phyloP scores from a whole-genome alignment of 805 yeast species.

The Wickerhamiella brachini region DNA sequence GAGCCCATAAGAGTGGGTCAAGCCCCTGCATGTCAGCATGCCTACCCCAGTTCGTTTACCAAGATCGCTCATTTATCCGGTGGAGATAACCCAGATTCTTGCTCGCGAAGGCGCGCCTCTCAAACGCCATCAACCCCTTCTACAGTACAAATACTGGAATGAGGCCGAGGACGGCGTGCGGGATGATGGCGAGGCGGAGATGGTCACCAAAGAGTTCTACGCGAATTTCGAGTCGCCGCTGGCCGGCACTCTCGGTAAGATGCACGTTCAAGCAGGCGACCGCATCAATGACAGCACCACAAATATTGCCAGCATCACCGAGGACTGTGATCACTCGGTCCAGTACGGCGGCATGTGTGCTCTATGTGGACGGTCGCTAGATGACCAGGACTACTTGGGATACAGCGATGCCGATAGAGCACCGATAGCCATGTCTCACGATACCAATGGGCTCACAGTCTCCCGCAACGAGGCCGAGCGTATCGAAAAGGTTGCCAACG shows the following conservation, averaged over 20 bases:
- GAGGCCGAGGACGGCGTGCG: constrained; percentile 29
- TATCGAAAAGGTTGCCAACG: constrained; percentile 56
- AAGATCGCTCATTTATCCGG: constrained; percentile 52
- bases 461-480: constrained; percentile 76
- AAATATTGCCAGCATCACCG: constrained; percentile 44
- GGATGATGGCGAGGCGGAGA: constrained; percentile 21
- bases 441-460: constrained; percentile 68
- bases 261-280: constrained; percentile 45
- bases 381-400: constrained; percentile 64
- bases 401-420: constrained; percentile 58
- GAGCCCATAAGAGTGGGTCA: no score
- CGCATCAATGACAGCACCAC: constrained; percentile 36
- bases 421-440: constrained; percentile 80
- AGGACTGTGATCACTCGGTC: constrained; percentile 83
- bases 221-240: constrained; percentile 65
- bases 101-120: constrained; percentile 34
- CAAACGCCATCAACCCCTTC: constrained; percentile 37
- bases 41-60: constrained; percentile 31
- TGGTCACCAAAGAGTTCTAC: constrained; percentile 26
- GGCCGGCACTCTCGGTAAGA: constrained; percentile 46
- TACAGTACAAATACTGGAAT: constrained; percentile 56
- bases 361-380: constrained; percentile 68
- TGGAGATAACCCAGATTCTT: constrained; percentile 41
- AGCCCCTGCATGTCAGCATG: constrained; percentile 3
- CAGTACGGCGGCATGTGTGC: constrained; percentile 95